These are phyloP conservation scores for Nyssa sinensis DNA, from an alignment of 148 eudicot species.

Conservation along the genomic window DNA sequence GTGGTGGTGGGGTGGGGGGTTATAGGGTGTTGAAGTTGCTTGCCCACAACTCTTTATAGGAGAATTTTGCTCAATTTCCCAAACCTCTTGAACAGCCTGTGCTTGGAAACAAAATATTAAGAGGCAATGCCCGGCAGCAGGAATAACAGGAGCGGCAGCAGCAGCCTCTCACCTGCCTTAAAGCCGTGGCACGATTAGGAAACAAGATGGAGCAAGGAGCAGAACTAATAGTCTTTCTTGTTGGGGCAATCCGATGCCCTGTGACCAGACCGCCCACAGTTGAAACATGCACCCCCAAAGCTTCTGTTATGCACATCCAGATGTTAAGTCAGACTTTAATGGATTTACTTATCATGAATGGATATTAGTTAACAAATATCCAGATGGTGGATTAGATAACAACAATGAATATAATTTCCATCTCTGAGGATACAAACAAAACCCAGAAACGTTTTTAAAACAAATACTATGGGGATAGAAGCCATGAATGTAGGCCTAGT, in stretches of 20 bases:
- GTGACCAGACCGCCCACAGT: constrained; percentile 86
- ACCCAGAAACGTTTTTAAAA: no score
- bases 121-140: constrained; percentile 6
- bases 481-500: not conserved
- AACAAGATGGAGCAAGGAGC: not conserved
- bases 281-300: constrained; percentile 96
- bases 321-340: not conserved
- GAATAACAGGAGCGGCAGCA: not conserved
- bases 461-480: not conserved
- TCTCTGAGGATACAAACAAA: not conserved
- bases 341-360: not conserved
- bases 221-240: constrained; percentile 46
- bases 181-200: not conserved
- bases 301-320: constrained; percentile 36
- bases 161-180: not conserved
- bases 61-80: constrained; percentile 1
- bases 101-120: not conserved
- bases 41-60: constrained; percentile 3
- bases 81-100: not conserved
- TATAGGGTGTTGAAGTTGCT: constrained; percentile 5
- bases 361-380: no score
- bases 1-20: not conserved
- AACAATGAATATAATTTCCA: not conserved
- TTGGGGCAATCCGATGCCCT: constrained; percentile 89
- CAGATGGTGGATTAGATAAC: not conserved